Conservation (phyloP, 2,329 filamentous ascomycete species). For the Trichocomaceae sp. region DNA sequence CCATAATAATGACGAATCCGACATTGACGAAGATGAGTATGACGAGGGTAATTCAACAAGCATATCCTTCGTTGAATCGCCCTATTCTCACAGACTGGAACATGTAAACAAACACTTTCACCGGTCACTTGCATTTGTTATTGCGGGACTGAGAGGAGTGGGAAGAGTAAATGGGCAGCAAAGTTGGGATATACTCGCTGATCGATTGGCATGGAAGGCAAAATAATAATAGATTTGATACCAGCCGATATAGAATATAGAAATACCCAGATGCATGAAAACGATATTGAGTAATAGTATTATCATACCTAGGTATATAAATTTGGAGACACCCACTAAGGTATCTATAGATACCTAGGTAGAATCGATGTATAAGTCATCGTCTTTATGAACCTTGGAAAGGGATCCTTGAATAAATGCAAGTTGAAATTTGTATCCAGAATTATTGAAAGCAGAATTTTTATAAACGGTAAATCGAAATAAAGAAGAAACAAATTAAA, state of each 20-base stretch:
- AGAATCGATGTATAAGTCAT: too few species aligned
- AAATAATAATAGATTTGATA: constrained; percentile 7
- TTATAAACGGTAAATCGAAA: not conserved
- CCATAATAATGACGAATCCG: constrained; percentile 17
- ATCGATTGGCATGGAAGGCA: constrained; percentile 59
- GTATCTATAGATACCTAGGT: too few species aligned
- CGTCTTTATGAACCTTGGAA: not conserved
- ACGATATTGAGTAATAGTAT: not conserved
- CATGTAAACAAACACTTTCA: constrained; percentile 59
- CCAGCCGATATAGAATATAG: not conserved
- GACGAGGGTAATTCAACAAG: constrained; percentile 39
- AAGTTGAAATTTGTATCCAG: not conserved
- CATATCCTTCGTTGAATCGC: constrained; percentile 31
- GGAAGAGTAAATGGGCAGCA: constrained; percentile 65
- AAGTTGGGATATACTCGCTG: constrained; percentile 74
- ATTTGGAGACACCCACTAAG: too few species aligned
- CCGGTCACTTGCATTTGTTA: constrained; percentile 61
- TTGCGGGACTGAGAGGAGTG: constrained; percentile 65
- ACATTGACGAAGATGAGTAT: constrained; percentile 25
- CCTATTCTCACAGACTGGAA: constrained; percentile 49
- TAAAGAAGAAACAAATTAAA: not conserved
- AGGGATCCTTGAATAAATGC: not conserved
- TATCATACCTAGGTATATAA: not conserved
- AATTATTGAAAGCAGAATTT: not conserved
- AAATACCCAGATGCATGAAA: not conserved